These are phyloP conservation scores for Aspergillus texensis DNA, from an alignment of 2,329 filamentous ascomycete genomes.

Conservation along the genomic window DNA sequence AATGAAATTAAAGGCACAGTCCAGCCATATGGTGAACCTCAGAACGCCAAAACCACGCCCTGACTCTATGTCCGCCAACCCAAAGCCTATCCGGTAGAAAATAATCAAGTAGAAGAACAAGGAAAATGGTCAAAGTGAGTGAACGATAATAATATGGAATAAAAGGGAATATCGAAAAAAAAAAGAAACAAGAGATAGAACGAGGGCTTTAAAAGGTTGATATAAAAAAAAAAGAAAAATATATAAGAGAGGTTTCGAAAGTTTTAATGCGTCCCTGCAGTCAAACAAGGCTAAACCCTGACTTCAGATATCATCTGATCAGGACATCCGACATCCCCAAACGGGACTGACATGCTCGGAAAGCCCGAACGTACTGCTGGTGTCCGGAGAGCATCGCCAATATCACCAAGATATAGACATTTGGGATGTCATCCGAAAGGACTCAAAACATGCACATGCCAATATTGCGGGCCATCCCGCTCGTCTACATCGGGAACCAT, in stretches of 20 bases:
- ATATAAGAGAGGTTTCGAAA: neutral
- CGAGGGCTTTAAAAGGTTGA: neutral
- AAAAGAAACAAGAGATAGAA: constrained; percentile 3
- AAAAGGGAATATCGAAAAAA: constrained; percentile 5
- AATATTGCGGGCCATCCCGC: neutral
- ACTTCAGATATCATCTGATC: neutral
- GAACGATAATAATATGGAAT: constrained; percentile 4
- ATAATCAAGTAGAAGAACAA: constrained; percentile 7
- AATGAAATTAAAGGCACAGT: constrained; percentile 9
- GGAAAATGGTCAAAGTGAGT: constrained; percentile 4
- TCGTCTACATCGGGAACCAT: neutral
- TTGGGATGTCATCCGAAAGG: neutral
- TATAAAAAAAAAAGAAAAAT: neutral
- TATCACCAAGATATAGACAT: constrained; percentile 8
- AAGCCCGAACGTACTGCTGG: neutral
- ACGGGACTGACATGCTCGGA: neutral
- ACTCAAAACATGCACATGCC: neutral
- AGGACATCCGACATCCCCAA: neutral
- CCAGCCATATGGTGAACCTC: constrained; percentile 9
- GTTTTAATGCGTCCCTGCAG: neutral
- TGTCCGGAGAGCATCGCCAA: constrained; percentile 7
- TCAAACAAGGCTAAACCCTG: neutral
- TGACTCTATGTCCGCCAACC: constrained; percentile 18
- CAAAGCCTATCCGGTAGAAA: constrained; percentile 11
- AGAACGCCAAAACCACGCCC: constrained; percentile 21